Base-by-base conservation (phyloP, 805 yeast genomes). In the Maudiozyma barnettii region DNA sequence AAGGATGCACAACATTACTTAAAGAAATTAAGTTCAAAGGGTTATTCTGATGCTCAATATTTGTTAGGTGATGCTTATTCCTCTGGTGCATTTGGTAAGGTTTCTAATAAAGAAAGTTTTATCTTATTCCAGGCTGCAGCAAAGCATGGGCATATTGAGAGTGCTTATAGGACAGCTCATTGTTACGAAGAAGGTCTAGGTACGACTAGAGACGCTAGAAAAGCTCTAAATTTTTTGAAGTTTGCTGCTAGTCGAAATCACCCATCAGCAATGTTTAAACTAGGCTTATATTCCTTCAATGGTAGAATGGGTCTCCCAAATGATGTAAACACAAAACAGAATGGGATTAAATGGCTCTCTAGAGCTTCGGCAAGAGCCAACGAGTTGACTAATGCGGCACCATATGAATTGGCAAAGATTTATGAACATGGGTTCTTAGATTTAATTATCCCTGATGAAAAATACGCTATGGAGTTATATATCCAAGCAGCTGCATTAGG, bases 181-280 rank as follows among this genome's bases (percentile, higher is more conserved):
- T 91, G 96, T 66, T 85, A 82, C 56, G 95, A 90, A 65, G 95
- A 89, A 66, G 99, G 99, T 16, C 71, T 90, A 65, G 99, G 99
- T 4, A 84, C 91, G 4, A 80, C 87, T 19, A 76, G 93, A 55
- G 97, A 93, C 64, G 82, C 95, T 0, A 76, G 95, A 48, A 83
- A 87, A 57, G 89, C 95, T 1, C 70, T 88, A 7, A 95, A 87
- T 55, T 88, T 82, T 61, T 69, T 88, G 49, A 83, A 84, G 60
- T 80, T 81, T 59, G 96, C 98, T 0, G 95, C 98, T 0, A 76
- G 89, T 30, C 83, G 84, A 61, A 88, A 86, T 59, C 99, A 91
- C 64, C 89, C 97, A 0, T 90, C 95, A n/a, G 96, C 98, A 4
- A 88, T 91, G 95, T 84, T 82, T 69, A 86, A 90, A 62, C 71